Percentiles rank a stretch among this genome's conserved stretches.
Conservation (phyloP, 345 rosid species). For the Dipteronia dyeriana region DNA sequence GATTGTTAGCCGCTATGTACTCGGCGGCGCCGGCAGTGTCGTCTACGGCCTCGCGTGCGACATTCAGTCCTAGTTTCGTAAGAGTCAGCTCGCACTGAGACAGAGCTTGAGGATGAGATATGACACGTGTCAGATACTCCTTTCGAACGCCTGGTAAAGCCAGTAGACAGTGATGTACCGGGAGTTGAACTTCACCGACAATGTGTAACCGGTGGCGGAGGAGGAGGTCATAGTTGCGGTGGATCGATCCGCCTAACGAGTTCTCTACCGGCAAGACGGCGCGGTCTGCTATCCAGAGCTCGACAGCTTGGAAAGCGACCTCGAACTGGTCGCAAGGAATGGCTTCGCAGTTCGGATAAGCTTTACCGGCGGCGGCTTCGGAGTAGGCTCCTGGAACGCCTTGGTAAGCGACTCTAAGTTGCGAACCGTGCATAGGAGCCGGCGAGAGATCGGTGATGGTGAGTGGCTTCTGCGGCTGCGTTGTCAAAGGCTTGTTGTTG, state of each 20-base stretch:
- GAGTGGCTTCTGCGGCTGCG: conserved; percentile 47
- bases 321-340: conserved; percentile 98
- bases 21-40: conserved; percentile 97
- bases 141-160: conserved; percentile 87
- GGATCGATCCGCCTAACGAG: conserved; percentile 95
- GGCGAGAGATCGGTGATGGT: conserved; percentile 77
- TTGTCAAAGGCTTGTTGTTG: conserved; percentile 20
- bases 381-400: conserved; percentile 99
- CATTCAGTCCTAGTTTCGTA: conserved; percentile 77
- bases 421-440: conserved; percentile 90
- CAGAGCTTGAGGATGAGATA: conserved; percentile 96
- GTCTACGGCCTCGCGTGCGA: conserved; percentile 85
- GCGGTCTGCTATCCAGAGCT: conserved; percentile 98
- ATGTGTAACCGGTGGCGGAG: conserved; percentile 97
- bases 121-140: conserved; percentile 80
- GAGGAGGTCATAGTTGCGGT: conserved; percentile 90
- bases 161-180: conserved; percentile 91
- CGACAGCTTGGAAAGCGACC: conserved; percentile 94
- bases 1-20: conserved; percentile 64
- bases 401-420: conserved; percentile 88
- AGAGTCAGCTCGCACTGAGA: conserved; percentile 88
- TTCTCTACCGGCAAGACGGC: conserved; percentile 94
- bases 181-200: conserved; percentile 92
- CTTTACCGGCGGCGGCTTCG: conserved; percentile 97
- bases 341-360: conserved; percentile 89